Base-by-base conservation (phyloP, 306 rosid genomes). In the Cajanus cajan region DNA sequence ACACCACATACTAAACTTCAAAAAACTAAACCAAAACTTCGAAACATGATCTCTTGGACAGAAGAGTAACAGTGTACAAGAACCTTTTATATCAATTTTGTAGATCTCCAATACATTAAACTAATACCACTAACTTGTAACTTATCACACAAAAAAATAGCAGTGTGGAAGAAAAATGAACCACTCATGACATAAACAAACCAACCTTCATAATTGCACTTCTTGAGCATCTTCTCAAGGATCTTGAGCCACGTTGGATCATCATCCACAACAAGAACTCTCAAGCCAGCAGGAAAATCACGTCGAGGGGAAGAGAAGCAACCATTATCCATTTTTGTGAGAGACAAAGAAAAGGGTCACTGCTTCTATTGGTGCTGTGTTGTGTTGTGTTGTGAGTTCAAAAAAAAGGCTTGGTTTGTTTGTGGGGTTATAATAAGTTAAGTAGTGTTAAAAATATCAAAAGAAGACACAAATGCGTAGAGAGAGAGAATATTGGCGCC, bases 151-250 rank as follows among this genome's bases (percentile, higher is more conserved):
- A 21, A 75, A 76, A 41, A 47, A 71, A 55, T 36, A 22, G 45
- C 39, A 73, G 25, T 37, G 57, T 37, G 10, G 52, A 59, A 54
- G 5, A 19, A 48, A 33, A 61, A 43, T 59, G 41, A 71, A 37
- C 14, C 24, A 28, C 21, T 31, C 15, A 36, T 24, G 45, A 28
- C 24, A 5, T 6, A 28, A 73, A n/a, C 3, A 48, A 54, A 68
- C 95, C 28, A 71, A 80, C 98, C 98, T 75, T 95, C 98, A 40
- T 92, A 92, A 31, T 90, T 86, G 73, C 98, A 95, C 82, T 91
- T 95, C 79, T 91, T 95, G 41, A 95, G 97, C 98, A 95, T 95
- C 96, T 95, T 95, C 68, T 95, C 98, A 68, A 95, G 89, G 86
- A 95, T 92, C 87, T 82, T 95, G 9, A 95, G 89, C 98, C 98